A percentile compares a stretch with the other conserved stretches of the same genome.
Conservation (phyloP, 176 grass and related monocot species). For the Lolium perenne region DNA sequence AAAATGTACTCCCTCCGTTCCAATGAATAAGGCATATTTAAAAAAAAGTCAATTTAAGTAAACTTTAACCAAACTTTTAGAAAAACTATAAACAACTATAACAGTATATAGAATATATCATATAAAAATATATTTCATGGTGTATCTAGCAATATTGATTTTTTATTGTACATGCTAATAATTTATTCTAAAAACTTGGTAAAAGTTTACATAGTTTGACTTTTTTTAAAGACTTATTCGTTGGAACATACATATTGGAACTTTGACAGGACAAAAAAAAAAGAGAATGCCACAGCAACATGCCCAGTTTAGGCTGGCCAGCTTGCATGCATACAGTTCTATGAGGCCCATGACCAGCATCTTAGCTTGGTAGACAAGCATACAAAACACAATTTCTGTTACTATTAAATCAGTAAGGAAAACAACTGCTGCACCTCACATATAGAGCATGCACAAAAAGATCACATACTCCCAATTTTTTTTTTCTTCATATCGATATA, state of each 20-base stretch:
- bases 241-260: constrained; percentile 4
- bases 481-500: neutral
- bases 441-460: constrained; percentile 17
- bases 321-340: neutral
- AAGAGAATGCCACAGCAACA: neutral
- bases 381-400: neutral
- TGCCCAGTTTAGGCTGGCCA: neutral
- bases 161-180: too few relatives aligned
- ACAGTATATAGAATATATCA: too few relatives aligned
- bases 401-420: neutral
- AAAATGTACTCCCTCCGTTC: neutral
- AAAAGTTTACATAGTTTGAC: too few relatives aligned
- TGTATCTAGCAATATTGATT: too few relatives aligned
- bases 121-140: too few relatives aligned
- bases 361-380: neutral
- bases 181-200: too few relatives aligned
- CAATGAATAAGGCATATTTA: too few relatives aligned
- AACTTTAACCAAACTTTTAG: too few relatives aligned
- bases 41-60: too few relatives aligned
- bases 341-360: constrained; percentile 15
- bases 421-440: neutral
- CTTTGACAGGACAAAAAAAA: neutral
- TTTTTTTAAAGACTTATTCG: too few relatives aligned
- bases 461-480: neutral
- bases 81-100: too few relatives aligned